Conservation (phyloP, 2,329 filamentous ascomycete species). For the Setomelanomma holmii region DNA sequence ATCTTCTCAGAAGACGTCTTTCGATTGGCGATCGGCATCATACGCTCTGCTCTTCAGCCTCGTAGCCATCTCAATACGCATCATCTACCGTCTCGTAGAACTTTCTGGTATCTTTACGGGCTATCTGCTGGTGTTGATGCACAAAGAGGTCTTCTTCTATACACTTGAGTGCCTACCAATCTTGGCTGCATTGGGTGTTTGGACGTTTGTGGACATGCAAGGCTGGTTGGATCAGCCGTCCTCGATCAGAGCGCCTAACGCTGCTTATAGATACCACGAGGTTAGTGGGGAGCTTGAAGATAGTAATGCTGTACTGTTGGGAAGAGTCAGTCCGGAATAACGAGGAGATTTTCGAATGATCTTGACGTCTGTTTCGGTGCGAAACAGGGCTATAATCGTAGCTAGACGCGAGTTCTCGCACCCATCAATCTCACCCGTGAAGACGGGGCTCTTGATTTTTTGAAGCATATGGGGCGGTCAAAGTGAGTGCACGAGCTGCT, state of each 20-base stretch:
- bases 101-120: conserved; percentile 5
- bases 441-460: no score
- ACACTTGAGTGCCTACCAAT: conserved; percentile 6
- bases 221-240: not conserved
- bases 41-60: conserved; percentile 2
- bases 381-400: no score
- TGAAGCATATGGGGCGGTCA: no score
- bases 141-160: conserved; percentile 10
- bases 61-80: not conserved
- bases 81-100: conserved; percentile 5
- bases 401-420: no score
- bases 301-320: not conserved
- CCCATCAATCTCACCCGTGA: no score
- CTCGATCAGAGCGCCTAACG: not conserved
- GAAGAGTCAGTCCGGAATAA: not conserved
- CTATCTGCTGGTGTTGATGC: not conserved
- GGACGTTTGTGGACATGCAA: not conserved
- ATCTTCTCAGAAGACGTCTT: no score
- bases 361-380: no score
- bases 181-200: conserved; percentile 2
- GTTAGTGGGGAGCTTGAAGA: not conserved
- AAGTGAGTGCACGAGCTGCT: no score
- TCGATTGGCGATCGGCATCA: not conserved
- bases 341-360: no score
- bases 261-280: not conserved